A percentile compares a stretch with the other conserved stretches of the same genome.
These are phyloP conservation scores for Apiospora rasikravindrae DNA, from an alignment of 2,329 filamentous ascomycete species.

Conservation along the genomic window DNA sequence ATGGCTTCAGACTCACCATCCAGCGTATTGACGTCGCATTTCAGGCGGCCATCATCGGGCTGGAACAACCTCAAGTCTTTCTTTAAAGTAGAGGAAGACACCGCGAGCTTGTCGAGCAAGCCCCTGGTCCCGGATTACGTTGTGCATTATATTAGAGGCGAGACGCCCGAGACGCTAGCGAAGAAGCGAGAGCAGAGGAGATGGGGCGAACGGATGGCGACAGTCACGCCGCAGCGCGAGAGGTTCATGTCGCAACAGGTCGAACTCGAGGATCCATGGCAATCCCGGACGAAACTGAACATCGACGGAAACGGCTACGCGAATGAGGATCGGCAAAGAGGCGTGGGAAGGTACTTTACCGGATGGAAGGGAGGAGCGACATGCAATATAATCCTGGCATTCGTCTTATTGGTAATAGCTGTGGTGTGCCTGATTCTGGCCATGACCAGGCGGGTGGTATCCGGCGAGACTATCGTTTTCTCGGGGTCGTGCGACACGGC, in stretches of 20 bases:
- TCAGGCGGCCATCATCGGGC: conserved; percentile 15
- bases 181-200: conserved; percentile 46
- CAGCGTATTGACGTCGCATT: conserved; percentile 18
- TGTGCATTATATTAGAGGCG: conserved; percentile 59
- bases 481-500: conserved; percentile 45
- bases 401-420: conserved; percentile 43
- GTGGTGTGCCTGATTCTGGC: conserved; percentile 47
- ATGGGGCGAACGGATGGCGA: conserved; percentile 40
- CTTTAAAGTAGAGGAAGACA: conserved; percentile 36
- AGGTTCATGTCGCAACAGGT: conserved; percentile 42
- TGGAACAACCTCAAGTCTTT: conserved; percentile 32
- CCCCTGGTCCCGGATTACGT: conserved; percentile 59
- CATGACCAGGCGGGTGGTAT: conserved; percentile 40
- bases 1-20: conserved; percentile 29
- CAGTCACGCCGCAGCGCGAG: conserved; percentile 37
- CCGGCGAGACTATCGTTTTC: conserved; percentile 45
- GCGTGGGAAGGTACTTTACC: conserved; percentile 37
- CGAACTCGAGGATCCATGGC: conserved; percentile 42
- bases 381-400: conserved; percentile 48
- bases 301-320: conserved; percentile 30
- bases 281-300: conserved; percentile 29
- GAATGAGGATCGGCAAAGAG: conserved; percentile 36
- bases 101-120: conserved; percentile 45
- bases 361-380: conserved; percentile 56
- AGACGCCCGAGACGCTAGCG: conserved; percentile 59